Percentiles rank a stretch among this genome's conserved stretches.
Evolutionary conservation across 2,329 filamentous ascomycete genomes (phyloP).

Genomic region (Cordyceps pruinosa): DNA sequence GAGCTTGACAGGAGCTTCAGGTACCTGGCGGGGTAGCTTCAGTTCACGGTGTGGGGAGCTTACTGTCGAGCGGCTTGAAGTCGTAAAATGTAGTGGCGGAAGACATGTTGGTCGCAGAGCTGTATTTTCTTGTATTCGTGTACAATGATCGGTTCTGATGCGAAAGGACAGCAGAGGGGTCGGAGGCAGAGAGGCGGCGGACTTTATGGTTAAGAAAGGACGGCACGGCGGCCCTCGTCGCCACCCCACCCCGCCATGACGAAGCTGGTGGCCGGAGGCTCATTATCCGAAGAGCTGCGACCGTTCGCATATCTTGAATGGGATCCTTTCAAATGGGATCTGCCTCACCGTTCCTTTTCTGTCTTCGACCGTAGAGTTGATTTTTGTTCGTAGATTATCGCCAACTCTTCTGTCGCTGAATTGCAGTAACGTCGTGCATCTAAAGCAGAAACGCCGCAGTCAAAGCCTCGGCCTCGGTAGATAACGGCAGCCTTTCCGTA

Average conservation of each 20-base stretch:
- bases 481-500: background rate
- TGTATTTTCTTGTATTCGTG: background rate
- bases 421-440: background rate
- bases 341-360: background rate
- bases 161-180: background rate
- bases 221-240: background rate
- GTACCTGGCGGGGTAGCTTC: slow-evolving; percentile 1
- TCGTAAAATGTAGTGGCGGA: slow-evolving; percentile 60
- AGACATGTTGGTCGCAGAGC: slow-evolving; percentile 27
- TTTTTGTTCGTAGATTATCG: background rate
- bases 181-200: background rate
- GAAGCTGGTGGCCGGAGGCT: slow-evolving; percentile 4
- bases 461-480: slow-evolving; percentile 7
- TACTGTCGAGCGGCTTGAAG: slow-evolving; percentile 78
- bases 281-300: slow-evolving; percentile 2
- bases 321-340: background rate
- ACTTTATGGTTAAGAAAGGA: background rate
- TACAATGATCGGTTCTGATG: background rate
- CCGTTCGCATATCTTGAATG: background rate
- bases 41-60: slow-evolving; percentile 26
- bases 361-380: background rate
- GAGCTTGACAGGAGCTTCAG: background rate
- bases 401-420: too few relatives aligned
- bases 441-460: too few relatives aligned
- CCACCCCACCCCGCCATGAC: slow-evolving; percentile 7